phyloP scores from a whole-genome alignment of 805 yeast species.

The Spathaspora sp. region DNA sequence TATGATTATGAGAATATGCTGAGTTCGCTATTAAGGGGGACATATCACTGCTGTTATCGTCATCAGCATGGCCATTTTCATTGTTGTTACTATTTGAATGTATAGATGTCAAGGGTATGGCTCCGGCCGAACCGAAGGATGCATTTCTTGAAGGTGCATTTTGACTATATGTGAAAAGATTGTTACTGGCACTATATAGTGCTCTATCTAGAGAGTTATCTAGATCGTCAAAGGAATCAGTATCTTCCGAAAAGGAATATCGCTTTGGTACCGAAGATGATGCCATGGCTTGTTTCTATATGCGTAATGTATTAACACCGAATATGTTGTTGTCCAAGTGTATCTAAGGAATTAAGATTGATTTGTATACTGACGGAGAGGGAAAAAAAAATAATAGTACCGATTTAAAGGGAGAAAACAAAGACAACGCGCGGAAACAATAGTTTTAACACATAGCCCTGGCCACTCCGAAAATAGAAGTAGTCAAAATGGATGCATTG shows the following conservation, averaged over 20 bases:
- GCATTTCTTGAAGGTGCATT: slow-evolving; percentile 6
- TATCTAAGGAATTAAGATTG: neutral
- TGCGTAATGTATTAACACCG: neutral
- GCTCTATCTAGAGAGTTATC: slow-evolving; percentile 68
- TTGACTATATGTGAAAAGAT: slow-evolving; percentile 27
- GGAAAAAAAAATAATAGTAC: neutral
- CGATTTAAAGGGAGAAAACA: neutral
- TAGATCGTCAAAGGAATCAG: slow-evolving; percentile 53
- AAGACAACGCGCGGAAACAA: neutral
- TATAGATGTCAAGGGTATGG: slow-evolving; percentile 25
- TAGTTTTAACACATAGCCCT: neutral
- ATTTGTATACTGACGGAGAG: neutral
- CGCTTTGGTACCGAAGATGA: slow-evolving; percentile 3
- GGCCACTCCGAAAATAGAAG: too few relatives aligned
- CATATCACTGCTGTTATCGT: slow-evolving; percentile 19
- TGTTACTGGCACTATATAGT: slow-evolving; percentile 46
- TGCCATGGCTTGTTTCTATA: slow-evolving; percentile 1
- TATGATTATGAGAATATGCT: slow-evolving; percentile 9
- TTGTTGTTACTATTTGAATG: slow-evolving; percentile 15
- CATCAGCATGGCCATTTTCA: slow-evolving; percentile 14
- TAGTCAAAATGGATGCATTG: too few relatives aligned
- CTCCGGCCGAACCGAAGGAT: slow-evolving; percentile 13
- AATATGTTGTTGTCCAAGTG: neutral
- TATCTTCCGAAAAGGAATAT: slow-evolving; percentile 4
- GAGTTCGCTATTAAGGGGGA: slow-evolving; percentile 26